Evolutionary conservation across 2,329 filamentous ascomycete genomes (phyloP).

Genomic region (Venturia effusa): DNA sequence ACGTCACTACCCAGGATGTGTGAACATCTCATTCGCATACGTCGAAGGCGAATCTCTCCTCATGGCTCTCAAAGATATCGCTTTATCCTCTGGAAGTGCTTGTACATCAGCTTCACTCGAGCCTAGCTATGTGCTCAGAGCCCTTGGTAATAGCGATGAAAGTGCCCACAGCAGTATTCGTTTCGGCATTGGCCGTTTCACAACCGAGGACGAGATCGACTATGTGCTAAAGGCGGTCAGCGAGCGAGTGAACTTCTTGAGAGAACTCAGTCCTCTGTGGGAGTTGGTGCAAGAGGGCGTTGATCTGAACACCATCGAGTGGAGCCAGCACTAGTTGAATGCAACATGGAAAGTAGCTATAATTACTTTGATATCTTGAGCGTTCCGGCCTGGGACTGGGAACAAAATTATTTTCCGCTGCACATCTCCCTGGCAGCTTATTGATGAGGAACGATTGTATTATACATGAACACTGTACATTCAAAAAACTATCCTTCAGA

Average conservation of each 20-base stretch:
- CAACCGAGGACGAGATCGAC: slow-evolving; percentile 88
- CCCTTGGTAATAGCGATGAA: slow-evolving; percentile 91
- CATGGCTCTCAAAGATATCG: slow-evolving; percentile 98
- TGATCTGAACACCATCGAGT: slow-evolving; percentile 91
- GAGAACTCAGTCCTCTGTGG: slow-evolving; percentile 93
- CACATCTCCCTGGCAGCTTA: not conserved
- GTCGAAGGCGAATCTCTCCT: slow-evolving; percentile 95
- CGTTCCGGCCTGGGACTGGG: not conserved
- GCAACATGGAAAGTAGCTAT: not conserved
- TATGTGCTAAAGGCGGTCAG: slow-evolving; percentile 92
- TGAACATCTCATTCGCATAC: slow-evolving; percentile 97
- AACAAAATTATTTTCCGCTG: not conserved
- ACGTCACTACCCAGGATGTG: slow-evolving; percentile 87
- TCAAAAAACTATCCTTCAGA: not conserved
- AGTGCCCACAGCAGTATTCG: slow-evolving; percentile 96
- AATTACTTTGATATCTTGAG: not conserved
- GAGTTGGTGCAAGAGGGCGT: slow-evolving; percentile 96
- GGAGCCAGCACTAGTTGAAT: slow-evolving; percentile 75
- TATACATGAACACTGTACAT: not conserved
- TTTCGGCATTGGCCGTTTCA: slow-evolving; percentile 95
- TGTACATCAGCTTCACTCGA: slow-evolving; percentile 96
- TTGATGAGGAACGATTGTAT: not conserved
- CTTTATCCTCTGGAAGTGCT: slow-evolving; percentile 88
- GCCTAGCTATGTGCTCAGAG: slow-evolving; percentile 89
- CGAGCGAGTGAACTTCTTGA: slow-evolving; percentile 82